These are phyloP conservation scores for Metschnikowia bowlesiae DNA, from an alignment of 805 yeast species.

Conservation along the genomic window DNA sequence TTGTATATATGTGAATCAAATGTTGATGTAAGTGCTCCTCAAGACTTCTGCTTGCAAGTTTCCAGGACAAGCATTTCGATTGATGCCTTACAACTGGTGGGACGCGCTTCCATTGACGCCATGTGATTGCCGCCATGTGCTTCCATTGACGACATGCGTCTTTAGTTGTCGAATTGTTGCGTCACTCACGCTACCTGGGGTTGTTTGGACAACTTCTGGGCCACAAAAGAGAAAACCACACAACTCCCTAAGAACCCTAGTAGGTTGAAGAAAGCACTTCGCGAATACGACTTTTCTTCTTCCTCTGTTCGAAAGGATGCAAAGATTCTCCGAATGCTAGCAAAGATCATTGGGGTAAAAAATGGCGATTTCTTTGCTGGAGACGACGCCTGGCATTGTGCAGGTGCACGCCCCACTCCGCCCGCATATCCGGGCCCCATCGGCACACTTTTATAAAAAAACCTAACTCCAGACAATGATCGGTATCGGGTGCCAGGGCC, in stretches of 20 bases:
- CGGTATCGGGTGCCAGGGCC: conserved; percentile 62
- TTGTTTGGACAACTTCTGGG: conserved; percentile 48
- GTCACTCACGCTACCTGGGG: conserved; percentile 4
- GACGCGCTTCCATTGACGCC: background rate
- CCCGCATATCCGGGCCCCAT: no score
- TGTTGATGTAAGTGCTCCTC: background rate
- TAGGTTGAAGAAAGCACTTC: conserved; percentile 73
- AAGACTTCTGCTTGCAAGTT: no score
- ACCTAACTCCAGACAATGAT: conserved; percentile 48
- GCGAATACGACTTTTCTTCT: conserved; percentile 71
- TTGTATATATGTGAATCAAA: conserved; percentile 1
- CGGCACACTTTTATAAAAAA: conserved; percentile 10
- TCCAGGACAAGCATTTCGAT: no score
- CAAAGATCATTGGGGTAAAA: conserved; percentile 47
- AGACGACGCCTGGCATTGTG: background rate
- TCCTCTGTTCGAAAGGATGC: conserved; percentile 82
- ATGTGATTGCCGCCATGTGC: no score
- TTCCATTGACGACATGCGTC: no score
- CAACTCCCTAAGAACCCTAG: conserved; percentile 80
- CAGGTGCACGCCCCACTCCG: background rate
- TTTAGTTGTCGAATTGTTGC: background rate
- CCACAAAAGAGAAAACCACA: conserved; percentile 73
- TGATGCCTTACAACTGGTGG: no score
- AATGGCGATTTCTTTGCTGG: background rate
- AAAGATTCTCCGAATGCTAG: conserved; percentile 72